Evolutionary conservation across 495 filamentous ascomycete genomes (phyloP), one percentile per base, ranked within the genome.

Genomic region (Xylaria flabelliformis): DNA sequence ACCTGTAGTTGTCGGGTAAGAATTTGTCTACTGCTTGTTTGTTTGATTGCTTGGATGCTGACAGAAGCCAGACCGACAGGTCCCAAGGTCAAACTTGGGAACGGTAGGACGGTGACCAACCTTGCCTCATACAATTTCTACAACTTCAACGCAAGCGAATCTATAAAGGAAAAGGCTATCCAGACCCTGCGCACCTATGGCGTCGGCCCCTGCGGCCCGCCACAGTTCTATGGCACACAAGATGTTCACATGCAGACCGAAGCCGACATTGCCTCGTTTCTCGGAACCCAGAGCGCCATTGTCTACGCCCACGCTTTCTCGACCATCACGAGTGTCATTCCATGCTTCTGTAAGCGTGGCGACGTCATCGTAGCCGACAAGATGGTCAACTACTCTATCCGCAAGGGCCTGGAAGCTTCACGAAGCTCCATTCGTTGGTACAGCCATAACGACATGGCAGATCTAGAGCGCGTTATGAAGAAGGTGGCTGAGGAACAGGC

Each of bases 281-380:
- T 99, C 17, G 96, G 96, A 10, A 91, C 92, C 21, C 88, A 94
- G 44, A 90, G 91, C 44, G 96, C 94, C 78, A 98, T 99, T 72
- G 87, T 98, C 59, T 98, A 99, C 80, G 90, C 96, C 0, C 96
- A 99, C 76, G 91, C 94, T 0, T 98, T 99, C 78, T 95, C 92
- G 7, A 97, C 96, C 46, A 97, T 98, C 69, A 93, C 92, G 0
- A 93, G 90, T 79, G 94, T 98, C 62, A 97, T 99, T 62, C 97
- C 96, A 5, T 91, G 95, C 4, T 99, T 99, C 78, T 94, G 91
- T 73, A 99, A 99, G 86, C 87, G 96, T 74, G 97, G 97, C 5
- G 96, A 99, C 81, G 93, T 99, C 76, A 98, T 99, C 73, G 94
- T 99, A 51, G 96, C 96, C n/a, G 96, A 99, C 82, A 92, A 91